Conservation (phyloP, 768 basidiomycete species). For the Serendipita vermifera region DNA sequence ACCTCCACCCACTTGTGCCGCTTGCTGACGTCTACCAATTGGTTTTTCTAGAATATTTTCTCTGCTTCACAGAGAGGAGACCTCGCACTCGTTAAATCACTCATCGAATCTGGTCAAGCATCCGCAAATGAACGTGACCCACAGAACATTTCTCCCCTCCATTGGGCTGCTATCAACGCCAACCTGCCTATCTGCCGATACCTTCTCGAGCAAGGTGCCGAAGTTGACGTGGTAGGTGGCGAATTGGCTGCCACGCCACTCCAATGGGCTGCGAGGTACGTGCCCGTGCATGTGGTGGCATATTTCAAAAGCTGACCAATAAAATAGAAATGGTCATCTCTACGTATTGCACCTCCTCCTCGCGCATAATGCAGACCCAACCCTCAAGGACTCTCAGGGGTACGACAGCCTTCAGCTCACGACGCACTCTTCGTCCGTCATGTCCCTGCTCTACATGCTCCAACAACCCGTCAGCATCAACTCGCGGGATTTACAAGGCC, state of each 20-base stretch:
- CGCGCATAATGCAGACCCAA: constrained; percentile 82
- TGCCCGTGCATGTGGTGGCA: not conserved
- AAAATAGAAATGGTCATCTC: constrained; percentile 71
- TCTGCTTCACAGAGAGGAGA: constrained; percentile 83
- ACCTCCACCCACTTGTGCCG: no score
- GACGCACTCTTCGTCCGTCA: constrained; percentile 86
- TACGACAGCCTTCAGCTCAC: constrained; percentile 94
- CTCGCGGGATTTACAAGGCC: constrained; percentile 78
- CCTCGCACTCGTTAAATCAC: constrained; percentile 43
- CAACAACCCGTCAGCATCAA: constrained; percentile 92
- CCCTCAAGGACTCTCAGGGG: constrained; percentile 80
- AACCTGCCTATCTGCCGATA: constrained; percentile 80
- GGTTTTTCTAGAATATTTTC: constrained; percentile 44
- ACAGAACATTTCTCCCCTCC: constrained; percentile 88
- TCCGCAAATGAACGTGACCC: constrained; percentile 67
- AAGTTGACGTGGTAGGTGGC: constrained; percentile 88
- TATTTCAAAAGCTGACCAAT: not conserved
- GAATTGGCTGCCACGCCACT: constrained; percentile 89
- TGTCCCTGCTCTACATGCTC: constrained; percentile 84
- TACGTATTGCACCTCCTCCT: constrained; percentile 90
- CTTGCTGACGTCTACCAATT: not conserved
- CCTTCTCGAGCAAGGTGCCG: constrained; percentile 83
- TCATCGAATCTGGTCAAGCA: constrained; percentile 60
- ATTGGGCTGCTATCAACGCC: constrained; percentile 98
- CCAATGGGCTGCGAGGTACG: constrained; percentile 82